These are phyloP conservation scores for Alnus glutinosa DNA, from an alignment of 306 rosid genomes.

Conservation along the genomic window DNA sequence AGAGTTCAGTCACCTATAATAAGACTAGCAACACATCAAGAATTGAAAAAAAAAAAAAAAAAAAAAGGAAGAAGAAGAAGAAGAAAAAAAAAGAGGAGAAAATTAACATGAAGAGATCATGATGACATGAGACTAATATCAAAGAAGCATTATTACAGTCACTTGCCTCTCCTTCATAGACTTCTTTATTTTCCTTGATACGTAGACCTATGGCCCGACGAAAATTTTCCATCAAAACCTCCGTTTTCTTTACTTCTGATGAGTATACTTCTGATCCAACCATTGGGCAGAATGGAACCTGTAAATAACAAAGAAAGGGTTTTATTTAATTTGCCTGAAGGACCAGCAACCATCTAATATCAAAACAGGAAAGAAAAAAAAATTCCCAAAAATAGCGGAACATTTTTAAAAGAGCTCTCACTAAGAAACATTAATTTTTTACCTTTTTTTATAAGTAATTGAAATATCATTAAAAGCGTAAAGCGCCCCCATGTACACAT, in stretches of 20 bases:
- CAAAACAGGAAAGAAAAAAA: background rate
- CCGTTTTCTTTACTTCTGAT: constrained; percentile 95
- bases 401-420: background rate
- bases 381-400: background rate
- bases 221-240: constrained; percentile 92
- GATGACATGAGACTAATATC: constrained; percentile 10
- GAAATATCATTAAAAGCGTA: no score
- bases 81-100: background rate
- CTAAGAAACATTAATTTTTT: background rate
- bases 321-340: constrained; percentile 1
- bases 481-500: no score
- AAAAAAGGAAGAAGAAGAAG: no score
- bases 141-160: background rate
- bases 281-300: constrained; percentile 99
- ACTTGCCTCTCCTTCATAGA: constrained; percentile 96
- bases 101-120: constrained; percentile 16
- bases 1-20: constrained; percentile 81
- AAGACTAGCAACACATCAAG: constrained; percentile 26
- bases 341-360: background rate
- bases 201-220: constrained; percentile 89
- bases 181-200: constrained; percentile 96
- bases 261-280: constrained; percentile 98
- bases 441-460: no score
- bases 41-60: constrained; percentile 7
- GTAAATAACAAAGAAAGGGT: constrained; percentile 8